Base-by-base conservation (phyloP, 192 early-diverging fungal species). In the Tieghemiomyces parasiticus region DNA sequence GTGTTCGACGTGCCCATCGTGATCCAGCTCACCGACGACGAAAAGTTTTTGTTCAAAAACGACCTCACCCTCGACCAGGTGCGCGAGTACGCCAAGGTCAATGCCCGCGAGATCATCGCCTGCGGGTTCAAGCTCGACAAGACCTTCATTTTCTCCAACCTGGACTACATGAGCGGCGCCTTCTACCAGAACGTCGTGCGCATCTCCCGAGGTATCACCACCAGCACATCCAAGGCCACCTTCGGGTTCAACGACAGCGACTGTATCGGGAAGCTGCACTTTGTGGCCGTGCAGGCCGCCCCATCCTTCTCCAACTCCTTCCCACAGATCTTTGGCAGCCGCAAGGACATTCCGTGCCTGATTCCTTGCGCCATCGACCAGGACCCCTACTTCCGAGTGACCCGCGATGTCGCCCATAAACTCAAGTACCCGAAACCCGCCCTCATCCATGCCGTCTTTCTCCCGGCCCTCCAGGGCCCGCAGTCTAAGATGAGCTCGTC, bases 351-450 rank as follows among this genome's bases (percentile, higher is more conserved):
- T 61, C 93, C 95, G 4, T 92, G 90, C 67, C 74, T 99, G 74
- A 96, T 99, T 63, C 95, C 95, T 26, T 96, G 93, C 65, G 93
- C 91, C 46, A 94, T 99, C 67, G 95, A 99, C 69, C 95, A 98
- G 71, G 95, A 99, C 66, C 95, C 95, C 51, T 99, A 99, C 74
- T 99, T 99, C 81, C 82, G 95, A 8, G 73, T 99, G 47, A 95
- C 95, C 0, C 83, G 95, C 60, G 95, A 99, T 72, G 91, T 94
- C 4, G 86, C 92, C 19, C 78, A 77, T 59, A 84, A 77, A 50
- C 79, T 99, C 35, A 96, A 96, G 78, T 94, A 93, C 75, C 92
- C 86, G 35, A 99, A 99, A 68, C 95, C 95, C 0, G 67, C 87
- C 22, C 74, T 96, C 59, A 86, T 99, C 63, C 93, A 99, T 67